A percentile compares a stretch with the other conserved stretches of the same genome.
Evolutionary conservation across 345 rosid species (phyloP).

Genomic region (Schrenkiella parvula): DNA sequence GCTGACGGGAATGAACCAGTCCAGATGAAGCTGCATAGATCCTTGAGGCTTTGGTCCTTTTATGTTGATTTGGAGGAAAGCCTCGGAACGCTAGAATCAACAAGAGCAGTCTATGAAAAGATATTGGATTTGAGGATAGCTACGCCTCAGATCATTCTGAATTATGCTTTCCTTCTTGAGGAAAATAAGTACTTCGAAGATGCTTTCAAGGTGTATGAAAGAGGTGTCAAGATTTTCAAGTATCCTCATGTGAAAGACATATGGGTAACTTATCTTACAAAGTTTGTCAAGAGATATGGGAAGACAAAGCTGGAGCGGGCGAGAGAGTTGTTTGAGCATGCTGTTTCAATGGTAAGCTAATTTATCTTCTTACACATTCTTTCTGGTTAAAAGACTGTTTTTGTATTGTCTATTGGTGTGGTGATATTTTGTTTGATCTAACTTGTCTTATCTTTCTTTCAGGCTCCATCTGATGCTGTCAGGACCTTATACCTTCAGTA

Average conservation of each 20-base stretch:
- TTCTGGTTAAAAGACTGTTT: not conserved
- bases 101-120: too few relatives aligned
- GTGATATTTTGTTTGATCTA: not conserved
- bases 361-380: not conserved
- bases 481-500: constrained; percentile 87
- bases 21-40: too few relatives aligned
- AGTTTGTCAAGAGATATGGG: constrained; percentile 85
- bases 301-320: constrained; percentile 85
- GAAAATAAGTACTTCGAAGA: too few relatives aligned
- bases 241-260: constrained; percentile 93
- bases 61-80: too few relatives aligned
- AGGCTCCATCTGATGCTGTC: constrained; percentile 91
- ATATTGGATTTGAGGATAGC: too few relatives aligned
- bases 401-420: not conserved
- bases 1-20: too few relatives aligned
- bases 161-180: too few relatives aligned
- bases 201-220: not conserved
- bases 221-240: constrained; percentile 93
- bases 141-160: too few relatives aligned
- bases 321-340: constrained; percentile 90
- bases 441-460: constrained; percentile 13
- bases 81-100: too few relatives aligned
- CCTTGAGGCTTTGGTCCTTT: too few relatives aligned
- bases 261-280: constrained; percentile 93
- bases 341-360: constrained; percentile 66